These are phyloP conservation scores for Candida nitratophila DNA, from an alignment of 805 yeast species.

Conservation along the genomic window DNA sequence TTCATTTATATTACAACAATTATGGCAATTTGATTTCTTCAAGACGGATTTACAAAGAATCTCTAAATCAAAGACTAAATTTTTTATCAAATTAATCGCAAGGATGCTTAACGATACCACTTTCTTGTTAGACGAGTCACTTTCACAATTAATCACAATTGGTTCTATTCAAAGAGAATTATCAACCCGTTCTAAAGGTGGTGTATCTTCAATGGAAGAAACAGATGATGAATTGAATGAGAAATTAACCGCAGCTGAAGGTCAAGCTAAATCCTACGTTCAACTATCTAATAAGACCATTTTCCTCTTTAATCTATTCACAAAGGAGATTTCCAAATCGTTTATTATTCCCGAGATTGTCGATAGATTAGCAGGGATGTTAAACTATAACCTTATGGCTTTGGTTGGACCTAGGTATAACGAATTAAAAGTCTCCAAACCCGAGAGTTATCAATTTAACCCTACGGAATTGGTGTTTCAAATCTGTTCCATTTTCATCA, in stretches of 20 bases:
- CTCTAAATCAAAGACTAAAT: slow-evolving; percentile 59
- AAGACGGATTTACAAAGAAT: slow-evolving; percentile 62
- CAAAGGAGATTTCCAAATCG: slow-evolving; percentile 79
- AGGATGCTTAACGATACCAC: slow-evolving; percentile 94
- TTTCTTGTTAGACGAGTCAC: slow-evolving; percentile 82
- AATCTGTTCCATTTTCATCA: slow-evolving; percentile 68
- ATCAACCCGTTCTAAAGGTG: not conserved
- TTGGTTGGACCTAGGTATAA: slow-evolving; percentile 94
- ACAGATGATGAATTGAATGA: slow-evolving; percentile 53
- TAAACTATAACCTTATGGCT: slow-evolving; percentile 85
- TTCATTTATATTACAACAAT: slow-evolving; percentile 70
- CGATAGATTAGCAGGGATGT: slow-evolving; percentile 91
- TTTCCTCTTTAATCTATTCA: slow-evolving; percentile 69
- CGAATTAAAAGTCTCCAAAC: slow-evolving; percentile 76
- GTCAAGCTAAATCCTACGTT: slow-evolving; percentile 74
- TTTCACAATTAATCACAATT: slow-evolving; percentile 69
- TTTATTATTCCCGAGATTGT: slow-evolving; percentile 86
- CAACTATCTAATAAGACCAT: slow-evolving; percentile 80
- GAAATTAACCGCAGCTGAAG: slow-evolving; percentile 57
- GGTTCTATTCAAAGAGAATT: slow-evolving; percentile 68
- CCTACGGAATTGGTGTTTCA: slow-evolving; percentile 67
- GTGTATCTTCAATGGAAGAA: slow-evolving; percentile 33
- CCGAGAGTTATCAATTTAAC: slow-evolving; percentile 75
- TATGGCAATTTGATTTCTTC: slow-evolving; percentile 73
- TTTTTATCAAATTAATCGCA: slow-evolving; percentile 89